Base-by-base conservation (phyloP, 2,329 filamentous ascomycete species). In the Nemania serpens region DNA sequence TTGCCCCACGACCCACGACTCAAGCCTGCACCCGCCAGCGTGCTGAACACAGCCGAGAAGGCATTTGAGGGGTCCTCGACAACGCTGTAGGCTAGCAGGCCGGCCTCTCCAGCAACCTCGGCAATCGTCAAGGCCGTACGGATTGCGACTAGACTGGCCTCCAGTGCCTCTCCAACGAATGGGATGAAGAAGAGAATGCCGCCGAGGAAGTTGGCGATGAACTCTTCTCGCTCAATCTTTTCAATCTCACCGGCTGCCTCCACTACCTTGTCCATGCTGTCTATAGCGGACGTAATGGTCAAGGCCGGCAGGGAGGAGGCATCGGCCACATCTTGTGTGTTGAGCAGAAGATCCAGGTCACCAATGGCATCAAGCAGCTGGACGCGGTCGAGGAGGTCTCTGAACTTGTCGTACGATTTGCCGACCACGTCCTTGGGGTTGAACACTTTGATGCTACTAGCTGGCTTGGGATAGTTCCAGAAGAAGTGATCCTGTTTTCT, bases 151-250 rank as follows among this genome's bases (percentile, higher is more conserved):
- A 59, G 29, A n/a, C 22, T 48, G 46, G 47, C 33, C 39, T 39
- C 55, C 17, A 42, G 13, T 5, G 47, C 63, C 62, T 64, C 55
- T 25, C 69, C 67, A 17, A 65, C 50, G 37, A 71, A 53, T 10
- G 70, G 67, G 39, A 73, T 52, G 55, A 70, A 62, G 59, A 73
- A 67, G 54, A 74, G 61, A n/a, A 73, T 59, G 41, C 67, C 69
- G 13, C 48, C 62, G 33, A 74, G 46, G 65, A 74, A 72, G 36
- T 62, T 62, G 17, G 73, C 58, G 29, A 72, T 68, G 50, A 74
- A 64, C 15, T 64, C 61, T 53, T 74, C 66, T 45, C 64, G 60
- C 63, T 71, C 57, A 51, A 66, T 58, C 54, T 71, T 62, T 20
- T 69, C 55, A 10, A 71, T 68, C 49, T 73, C 57, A 12, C 69